Evolutionary conservation across 2,329 filamentous ascomycete genomes (phyloP).

Genomic region (Emergomyces orientalis): DNA sequence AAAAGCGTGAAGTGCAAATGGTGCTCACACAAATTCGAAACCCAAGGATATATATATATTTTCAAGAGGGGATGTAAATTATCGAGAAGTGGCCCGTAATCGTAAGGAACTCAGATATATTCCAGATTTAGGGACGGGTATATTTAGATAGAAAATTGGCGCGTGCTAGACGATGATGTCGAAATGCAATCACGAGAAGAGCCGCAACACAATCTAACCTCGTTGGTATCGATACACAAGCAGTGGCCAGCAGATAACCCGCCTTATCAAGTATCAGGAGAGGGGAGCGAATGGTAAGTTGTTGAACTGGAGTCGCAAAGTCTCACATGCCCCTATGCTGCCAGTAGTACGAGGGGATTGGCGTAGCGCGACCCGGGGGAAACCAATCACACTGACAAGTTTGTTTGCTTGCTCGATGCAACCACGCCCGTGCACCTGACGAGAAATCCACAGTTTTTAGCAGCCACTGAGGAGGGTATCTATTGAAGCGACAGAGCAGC

Average conservation of each 20-base stretch:
- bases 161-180: background rate
- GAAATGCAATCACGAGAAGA: background rate
- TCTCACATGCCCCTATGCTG: constrained; percentile 1
- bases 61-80: background rate
- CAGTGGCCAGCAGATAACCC: background rate
- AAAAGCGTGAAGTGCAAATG: background rate
- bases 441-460: background rate
- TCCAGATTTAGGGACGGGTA: background rate
- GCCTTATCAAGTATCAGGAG: background rate
- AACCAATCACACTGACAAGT: background rate
- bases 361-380: background rate
- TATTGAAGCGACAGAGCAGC: background rate
- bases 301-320: background rate
- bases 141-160: background rate
- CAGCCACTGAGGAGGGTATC: background rate
- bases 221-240: background rate
- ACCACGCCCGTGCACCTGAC: background rate
- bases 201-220: background rate
- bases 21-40: background rate
- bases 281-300: background rate
- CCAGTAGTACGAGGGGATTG: background rate
- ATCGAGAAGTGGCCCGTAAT: background rate
- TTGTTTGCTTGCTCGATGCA: background rate
- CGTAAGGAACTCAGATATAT: background rate
- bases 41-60: background rate